phyloP scores from a whole-genome alignment of 805 yeast genomes.

The Cyberlindnera samutprakarnensis region DNA sequence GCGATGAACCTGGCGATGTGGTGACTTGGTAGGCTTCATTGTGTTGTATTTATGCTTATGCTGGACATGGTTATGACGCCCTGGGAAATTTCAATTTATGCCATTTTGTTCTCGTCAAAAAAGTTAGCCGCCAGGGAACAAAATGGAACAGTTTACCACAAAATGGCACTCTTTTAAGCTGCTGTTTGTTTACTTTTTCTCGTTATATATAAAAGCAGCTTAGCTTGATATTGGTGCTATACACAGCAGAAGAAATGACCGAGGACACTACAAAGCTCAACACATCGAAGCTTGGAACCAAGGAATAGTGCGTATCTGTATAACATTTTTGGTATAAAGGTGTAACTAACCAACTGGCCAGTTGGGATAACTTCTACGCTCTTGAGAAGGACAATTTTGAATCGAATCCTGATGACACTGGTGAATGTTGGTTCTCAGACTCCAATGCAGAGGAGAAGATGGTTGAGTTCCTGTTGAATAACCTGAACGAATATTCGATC shows the following conservation, averaged over 20 bases:
- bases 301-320: slow-evolving; percentile 45
- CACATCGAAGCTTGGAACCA: slow-evolving; percentile 80
- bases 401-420: slow-evolving; percentile 75
- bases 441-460: slow-evolving; percentile 86
- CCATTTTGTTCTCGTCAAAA: too few species aligned
- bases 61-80: too few species aligned
- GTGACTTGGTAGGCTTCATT: too few species aligned
- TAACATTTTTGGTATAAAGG: background rate
- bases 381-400: slow-evolving; percentile 65
- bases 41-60: too few species aligned
- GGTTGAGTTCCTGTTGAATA: slow-evolving; percentile 59
- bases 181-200: too few species aligned
- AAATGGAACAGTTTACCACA: too few species aligned
- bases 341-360: slow-evolving; percentile 19
- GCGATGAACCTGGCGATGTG: too few species aligned
- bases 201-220: too few species aligned
- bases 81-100: too few species aligned
- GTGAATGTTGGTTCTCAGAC: slow-evolving; percentile 96
- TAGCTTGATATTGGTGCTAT: too few species aligned
- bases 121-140: too few species aligned
- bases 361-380: slow-evolving; percentile 85
- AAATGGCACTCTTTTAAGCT: too few species aligned
- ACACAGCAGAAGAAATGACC: slow-evolving; percentile 18
- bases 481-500: slow-evolving; percentile 31
- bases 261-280: slow-evolving; percentile 45